Evolutionary conservation across 176 grass and related monocot genomes (phyloP), one percentile per base, ranked within the genome.

Genomic region (Neostapfia colusana): DNA sequence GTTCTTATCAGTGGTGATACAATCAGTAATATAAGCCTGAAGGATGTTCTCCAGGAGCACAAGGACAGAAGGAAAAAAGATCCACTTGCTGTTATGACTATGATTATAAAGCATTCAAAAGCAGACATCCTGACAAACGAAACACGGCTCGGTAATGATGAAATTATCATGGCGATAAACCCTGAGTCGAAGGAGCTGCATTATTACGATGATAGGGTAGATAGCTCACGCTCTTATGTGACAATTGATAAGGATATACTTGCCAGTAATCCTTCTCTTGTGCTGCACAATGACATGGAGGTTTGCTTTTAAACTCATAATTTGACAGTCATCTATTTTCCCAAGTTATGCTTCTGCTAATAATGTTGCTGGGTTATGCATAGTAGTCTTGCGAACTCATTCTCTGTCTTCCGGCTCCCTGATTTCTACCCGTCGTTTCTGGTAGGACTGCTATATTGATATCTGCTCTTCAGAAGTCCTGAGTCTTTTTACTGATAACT

Each of bases 401-500:
- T 17, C 48, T 20, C n/a, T 54, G 25, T 24, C 27, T 26, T 64
- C 7, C 40, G n/a, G n/a, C 42, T n/a, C n/a, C 21, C 53, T 24
- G n/a, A 14, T 20, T 60, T 50, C n/a, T 44, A n/a, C 26, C 55
- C n/a, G n/a, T 50, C 17, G 66, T 65, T 75, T 44, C n/a, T 39
- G 86, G 24, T 76, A 99, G 92, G 95, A 99, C 77, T 99, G 95
- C 70, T 99, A 92, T 76, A 92, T 99, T 70, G 95, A 99, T 85
- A 95, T 99, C 73, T 99, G 95, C 89, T 95, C 95, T 38, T 87
- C 89, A 18, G 92, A 99, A 73, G 91, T 99, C 65, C 78, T 99
- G 28, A 99, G 89, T 67, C 87, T 99, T 76, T 92, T 99, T 82
- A 90, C 88, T 4, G 95, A 99, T 81, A 99, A 99, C 71, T 99